Base-by-base conservation (phyloP, 23 red algal species). In the Chondrus crispus region DNA sequence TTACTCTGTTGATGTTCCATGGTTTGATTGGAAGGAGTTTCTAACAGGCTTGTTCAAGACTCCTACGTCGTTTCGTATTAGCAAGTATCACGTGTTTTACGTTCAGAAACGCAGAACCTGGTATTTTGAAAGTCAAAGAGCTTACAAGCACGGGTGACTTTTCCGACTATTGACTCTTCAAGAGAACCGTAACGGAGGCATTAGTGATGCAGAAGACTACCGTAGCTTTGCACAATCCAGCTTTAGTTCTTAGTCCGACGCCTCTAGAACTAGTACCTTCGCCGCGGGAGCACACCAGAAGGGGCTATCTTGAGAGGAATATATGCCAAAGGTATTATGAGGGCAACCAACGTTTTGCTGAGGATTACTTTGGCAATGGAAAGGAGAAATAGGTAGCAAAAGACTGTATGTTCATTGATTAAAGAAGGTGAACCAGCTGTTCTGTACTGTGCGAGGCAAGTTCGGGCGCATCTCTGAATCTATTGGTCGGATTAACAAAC, bases 1-100 rank as follows among this genome's bases (percentile, higher is more conserved):
- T 11, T 37, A 19, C 13, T 44, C 52, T 26, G 50, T 28, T 20
- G 75, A 78, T 66, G 72, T 81, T 5, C 24, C 32, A 9, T 81
- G 74, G 58, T 44, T 68, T 57, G 33, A 44, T 45, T 91, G 49
- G 70, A 81, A 22, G 45, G 10, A 44, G 26, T 39, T 72, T 33
- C 47, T 86, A n/a, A 52, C 42, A 33, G 12, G 37, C 7, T 81
- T 78, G 26, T 90, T 60, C 43, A 79, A n/a, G n/a, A 45, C 79
- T 0, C 28, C 68, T n/a, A 58, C 33, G 18, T 10, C 0, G 9
- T 78, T 90, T 18, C 26, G 45, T 5, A 6, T 90, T 24, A 62
- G 5, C 13, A 76, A 29, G 26, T 76, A 39, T 80, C 70, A 90
- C 58, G 68, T 79, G 12, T 90, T 78, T 41, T 12, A 47, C 7